These are phyloP conservation scores for Aspergillus thermomutatus DNA, from an alignment of 2,329 filamentous ascomycete species.

Conservation along the genomic window DNA sequence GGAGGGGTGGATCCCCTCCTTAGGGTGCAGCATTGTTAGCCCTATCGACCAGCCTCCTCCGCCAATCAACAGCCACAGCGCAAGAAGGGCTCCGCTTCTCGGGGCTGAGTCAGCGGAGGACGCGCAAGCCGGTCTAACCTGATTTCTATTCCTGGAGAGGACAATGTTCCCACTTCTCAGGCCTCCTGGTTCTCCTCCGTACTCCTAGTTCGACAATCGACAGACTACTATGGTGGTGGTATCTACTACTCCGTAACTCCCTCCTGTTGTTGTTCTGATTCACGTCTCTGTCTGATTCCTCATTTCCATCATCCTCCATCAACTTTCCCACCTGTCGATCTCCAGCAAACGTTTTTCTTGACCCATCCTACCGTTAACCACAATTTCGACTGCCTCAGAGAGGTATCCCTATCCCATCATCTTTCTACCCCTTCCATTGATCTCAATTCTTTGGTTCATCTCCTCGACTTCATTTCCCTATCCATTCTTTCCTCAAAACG, in stretches of 20 bases:
- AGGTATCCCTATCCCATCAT: too few species aligned
- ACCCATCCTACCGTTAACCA: neutral
- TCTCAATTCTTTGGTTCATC: neutral
- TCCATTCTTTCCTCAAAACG: neutral
- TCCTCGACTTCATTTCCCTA: neutral
- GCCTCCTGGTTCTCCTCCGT: neutral
- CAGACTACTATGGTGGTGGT: neutral
- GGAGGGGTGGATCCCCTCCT: neutral
- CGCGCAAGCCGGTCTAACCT: constrained; percentile 30
- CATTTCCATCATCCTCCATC: neutral
- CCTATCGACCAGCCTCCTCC: too few species aligned
- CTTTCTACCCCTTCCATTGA: neutral
- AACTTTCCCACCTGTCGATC: neutral
- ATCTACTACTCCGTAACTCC: neutral
- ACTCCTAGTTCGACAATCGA: neutral
- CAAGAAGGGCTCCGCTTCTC: neutral
- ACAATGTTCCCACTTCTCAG: constrained; percentile 10
- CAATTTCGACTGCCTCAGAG: neutral
- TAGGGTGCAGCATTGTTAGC: neutral
- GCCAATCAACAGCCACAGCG: neutral
- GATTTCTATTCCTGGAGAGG: constrained; percentile 22
- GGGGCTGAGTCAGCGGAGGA: constrained; percentile 30
- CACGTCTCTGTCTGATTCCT: constrained; percentile 4
- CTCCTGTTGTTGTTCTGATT: neutral
- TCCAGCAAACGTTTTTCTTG: neutral